A percentile compares a stretch with the other conserved stretches of the same genome.
These are phyloP conservation scores for Ilyonectria mors-panacis DNA, from an alignment of 2,329 filamentous ascomycete species.

Conservation along the genomic window DNA sequence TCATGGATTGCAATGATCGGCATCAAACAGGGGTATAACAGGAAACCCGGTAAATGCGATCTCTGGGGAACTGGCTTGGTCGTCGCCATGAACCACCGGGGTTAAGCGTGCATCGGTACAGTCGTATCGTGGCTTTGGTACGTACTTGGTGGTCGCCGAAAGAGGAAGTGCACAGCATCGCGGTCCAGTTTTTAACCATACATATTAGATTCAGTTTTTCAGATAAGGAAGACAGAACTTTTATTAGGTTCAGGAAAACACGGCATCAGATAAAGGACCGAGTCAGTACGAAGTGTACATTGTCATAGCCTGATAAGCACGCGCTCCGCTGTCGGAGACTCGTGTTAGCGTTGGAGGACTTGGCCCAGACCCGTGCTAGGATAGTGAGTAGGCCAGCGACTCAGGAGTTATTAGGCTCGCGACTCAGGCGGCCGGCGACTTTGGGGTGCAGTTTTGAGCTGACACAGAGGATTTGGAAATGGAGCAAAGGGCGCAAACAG, in stretches of 20 bases:
- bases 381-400: background rate
- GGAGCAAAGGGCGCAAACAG: background rate
- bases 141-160: background rate
- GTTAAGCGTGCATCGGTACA: conserved; percentile 14
- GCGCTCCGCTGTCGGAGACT: conserved; percentile 26
- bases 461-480: background rate
- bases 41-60: background rate
- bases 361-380: background rate
- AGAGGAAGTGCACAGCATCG: conserved; percentile 16
- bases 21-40: background rate
- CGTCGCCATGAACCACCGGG: background rate
- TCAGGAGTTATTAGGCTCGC: background rate
- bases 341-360: conserved; percentile 6
- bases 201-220: conserved; percentile 3
- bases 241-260: conserved; percentile 6
- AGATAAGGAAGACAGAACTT: conserved; percentile 15
- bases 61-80: background rate
- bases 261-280: conserved; percentile 1
- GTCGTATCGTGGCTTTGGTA: conserved; percentile 17
- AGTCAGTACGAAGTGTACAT: conserved; percentile 3
- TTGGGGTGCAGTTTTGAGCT: background rate
- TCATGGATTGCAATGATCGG: background rate
- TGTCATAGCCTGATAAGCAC: conserved; percentile 8
- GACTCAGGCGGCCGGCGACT: background rate
- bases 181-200: conserved; percentile 4